Evolutionary conservation across 192 early-diverging fungal genomes (phyloP), one percentile per base, ranked within the genome.

Genomic region (Podila epigama): DNA sequence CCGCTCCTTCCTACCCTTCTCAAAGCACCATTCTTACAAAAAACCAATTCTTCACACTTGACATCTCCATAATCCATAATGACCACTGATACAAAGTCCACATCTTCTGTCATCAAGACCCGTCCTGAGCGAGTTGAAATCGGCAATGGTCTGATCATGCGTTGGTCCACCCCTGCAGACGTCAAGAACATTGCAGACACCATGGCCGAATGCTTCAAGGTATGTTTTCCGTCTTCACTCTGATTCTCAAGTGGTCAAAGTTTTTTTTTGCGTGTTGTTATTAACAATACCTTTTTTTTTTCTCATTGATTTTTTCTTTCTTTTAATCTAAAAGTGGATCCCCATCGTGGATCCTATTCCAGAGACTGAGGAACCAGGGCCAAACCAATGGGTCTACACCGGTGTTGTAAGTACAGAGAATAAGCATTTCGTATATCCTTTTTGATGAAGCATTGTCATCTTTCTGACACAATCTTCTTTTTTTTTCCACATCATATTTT

Each of bases 71-170:
- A n/a, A n/a, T n/a, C 15, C 44, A 48, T 22, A 4, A 48, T 48
- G 44, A 48, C 44, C 20, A 25, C 44, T 25, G 52, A 54, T 3
- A 31, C 52, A 7, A 20, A 54, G 52, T 20, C 22, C 52, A 54
- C 25, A 2, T 5, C 44, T 20, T 22, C 20, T 22, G 44, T 48
- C 44, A 48, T 15, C 44, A 48, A 48, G 44, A 20, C 44, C 25
- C 44, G 52, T 15, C 29, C 52, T 10, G 12, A 54, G 52, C 22
- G 52, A 18, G 29, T 54, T 28, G 29, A 54, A 16, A 54, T 54
- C 29, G 52, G 52, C 5, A 28, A 54, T 54, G 52, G 52, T 3
- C 22, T 54, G 27, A 54, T 54, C 52, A 54, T 54, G 52, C 52
- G 52, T 32, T 54, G 52, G 52, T 54, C 52, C 29, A 54, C 52